These are phyloP conservation scores for Yamadazyma kanchanaburiensis DNA, from an alignment of 1,139 yeast genomes.

Conservation along the genomic window DNA sequence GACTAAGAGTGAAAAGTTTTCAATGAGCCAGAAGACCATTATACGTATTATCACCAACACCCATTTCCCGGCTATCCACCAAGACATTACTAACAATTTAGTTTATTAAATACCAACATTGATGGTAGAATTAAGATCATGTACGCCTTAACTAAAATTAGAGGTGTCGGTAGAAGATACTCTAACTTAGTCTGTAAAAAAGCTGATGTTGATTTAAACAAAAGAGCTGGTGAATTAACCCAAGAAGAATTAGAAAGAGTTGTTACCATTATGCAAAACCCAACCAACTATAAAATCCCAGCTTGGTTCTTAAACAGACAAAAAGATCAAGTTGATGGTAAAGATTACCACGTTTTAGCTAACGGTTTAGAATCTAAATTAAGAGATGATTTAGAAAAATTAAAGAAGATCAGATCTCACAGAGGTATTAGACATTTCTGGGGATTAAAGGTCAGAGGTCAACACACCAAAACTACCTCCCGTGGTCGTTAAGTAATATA, in stretches of 20 bases:
- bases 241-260: conserved; percentile 99
- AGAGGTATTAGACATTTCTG: conserved; percentile 99
- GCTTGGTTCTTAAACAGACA: conserved; percentile 99
- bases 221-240: conserved; percentile 99
- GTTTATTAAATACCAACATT: conserved; percentile 99
- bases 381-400: conserved; percentile 99
- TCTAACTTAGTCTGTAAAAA: conserved; percentile 99
- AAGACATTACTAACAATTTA: conserved; percentile 24
- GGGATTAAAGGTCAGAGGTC: conserved; percentile 98
- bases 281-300: conserved; percentile 98
- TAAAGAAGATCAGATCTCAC: conserved; percentile 99
- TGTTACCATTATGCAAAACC: conserved; percentile 99
- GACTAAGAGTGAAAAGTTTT: conserved; percentile 1
- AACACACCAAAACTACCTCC: conserved; percentile 99
- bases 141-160: conserved; percentile 99
- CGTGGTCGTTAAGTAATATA: conserved; percentile 60
- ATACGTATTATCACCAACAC: no score
- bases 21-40: no score
- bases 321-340: conserved; percentile 97
- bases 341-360: conserved; percentile 98
- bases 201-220: conserved; percentile 97
- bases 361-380: conserved; percentile 98
- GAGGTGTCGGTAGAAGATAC: conserved; percentile 99
- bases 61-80: no score
- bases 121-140: conserved; percentile 99